A percentile compares a stretch with the other conserved stretches of the same genome.
phyloP scores from a whole-genome alignment of 2,329 filamentous ascomycete species.

The Nannizzia gypsea region DNA sequence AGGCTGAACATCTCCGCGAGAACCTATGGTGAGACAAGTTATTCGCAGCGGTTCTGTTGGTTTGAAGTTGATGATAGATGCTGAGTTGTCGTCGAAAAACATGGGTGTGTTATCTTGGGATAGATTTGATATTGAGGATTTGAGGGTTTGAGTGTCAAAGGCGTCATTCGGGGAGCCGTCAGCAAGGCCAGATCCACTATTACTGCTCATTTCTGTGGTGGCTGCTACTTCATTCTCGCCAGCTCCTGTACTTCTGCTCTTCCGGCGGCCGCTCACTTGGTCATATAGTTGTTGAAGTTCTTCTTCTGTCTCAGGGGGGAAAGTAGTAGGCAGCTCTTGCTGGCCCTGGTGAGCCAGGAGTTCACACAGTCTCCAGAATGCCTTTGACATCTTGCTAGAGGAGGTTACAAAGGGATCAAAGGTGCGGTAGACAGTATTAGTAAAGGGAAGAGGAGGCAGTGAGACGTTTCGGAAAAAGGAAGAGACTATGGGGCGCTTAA shows the following conservation, averaged over 20 bases:
- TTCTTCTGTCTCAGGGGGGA: neutral
- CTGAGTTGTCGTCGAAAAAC: conserved; percentile 76
- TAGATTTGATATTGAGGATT: conserved; percentile 19
- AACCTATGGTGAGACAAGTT: conserved; percentile 91
- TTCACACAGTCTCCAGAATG: conserved; percentile 11
- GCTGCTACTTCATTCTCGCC: conserved; percentile 41
- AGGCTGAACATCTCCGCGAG: conserved; percentile 88
- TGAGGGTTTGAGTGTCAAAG: conserved; percentile 17
- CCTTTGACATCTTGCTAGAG: conserved; percentile 6
- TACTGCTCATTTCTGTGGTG: conserved; percentile 48
- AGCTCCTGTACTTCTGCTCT: conserved; percentile 51
- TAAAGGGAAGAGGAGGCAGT: neutral
- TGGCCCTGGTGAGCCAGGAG: conserved; percentile 8
- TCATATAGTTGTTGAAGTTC: neutral
- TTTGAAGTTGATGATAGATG: conserved; percentile 85
- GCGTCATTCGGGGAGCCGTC: conserved; percentile 13
- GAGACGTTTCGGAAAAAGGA: neutral
- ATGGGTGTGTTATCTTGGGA: conserved; percentile 45
- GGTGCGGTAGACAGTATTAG: conserved; percentile 8
- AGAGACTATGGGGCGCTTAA: neutral
- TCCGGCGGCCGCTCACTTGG: neutral
- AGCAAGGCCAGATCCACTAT: conserved; percentile 49
- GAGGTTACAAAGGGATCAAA: conserved; percentile 5
- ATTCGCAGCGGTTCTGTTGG: conserved; percentile 66
- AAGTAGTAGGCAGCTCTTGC: neutral